Evolutionary conservation across 441 rosid species (phyloP).

Genomic region (Euphorbia celastroides): DNA sequence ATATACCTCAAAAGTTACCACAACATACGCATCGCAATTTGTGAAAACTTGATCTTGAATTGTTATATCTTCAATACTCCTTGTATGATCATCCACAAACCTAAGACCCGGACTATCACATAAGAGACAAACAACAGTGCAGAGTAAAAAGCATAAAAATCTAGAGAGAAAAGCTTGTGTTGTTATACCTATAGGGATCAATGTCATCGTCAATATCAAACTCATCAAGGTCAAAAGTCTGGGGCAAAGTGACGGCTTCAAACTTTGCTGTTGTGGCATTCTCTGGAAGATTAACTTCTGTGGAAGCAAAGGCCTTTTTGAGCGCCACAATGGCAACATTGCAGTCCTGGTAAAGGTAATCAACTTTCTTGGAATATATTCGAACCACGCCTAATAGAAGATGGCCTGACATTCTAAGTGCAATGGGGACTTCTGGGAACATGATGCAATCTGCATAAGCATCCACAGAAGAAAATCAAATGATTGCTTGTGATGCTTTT

Average conservation of each 20-base stretch:
- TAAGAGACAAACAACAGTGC: neutral
- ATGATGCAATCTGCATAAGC: constrained; percentile 51
- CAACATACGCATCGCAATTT: constrained; percentile 52
- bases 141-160: neutral
- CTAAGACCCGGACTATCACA: constrained; percentile 22
- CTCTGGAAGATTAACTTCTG: constrained; percentile 58
- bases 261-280: constrained; percentile 60
- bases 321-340: constrained; percentile 37
- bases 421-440: constrained; percentile 65
- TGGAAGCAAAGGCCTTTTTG: constrained; percentile 40
- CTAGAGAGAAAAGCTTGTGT: neutral
- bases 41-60: constrained; percentile 69
- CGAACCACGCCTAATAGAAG: constrained; percentile 83
- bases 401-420: constrained; percentile 75
- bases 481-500: neutral
- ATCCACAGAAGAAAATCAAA: neutral
- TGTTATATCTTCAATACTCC: constrained; percentile 62
- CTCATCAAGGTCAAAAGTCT: constrained; percentile 58
- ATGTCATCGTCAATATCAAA: constrained; percentile 41
- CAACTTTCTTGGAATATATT: constrained; percentile 88
- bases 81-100: constrained; percentile 42
- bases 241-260: constrained; percentile 71
- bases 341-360: constrained; percentile 71
- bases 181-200: constrained; percentile 30
- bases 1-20: constrained; percentile 58